Evolutionary conservation across 129 eudicot species (phyloP).

Genomic region (Glebionis coronaria): DNA sequence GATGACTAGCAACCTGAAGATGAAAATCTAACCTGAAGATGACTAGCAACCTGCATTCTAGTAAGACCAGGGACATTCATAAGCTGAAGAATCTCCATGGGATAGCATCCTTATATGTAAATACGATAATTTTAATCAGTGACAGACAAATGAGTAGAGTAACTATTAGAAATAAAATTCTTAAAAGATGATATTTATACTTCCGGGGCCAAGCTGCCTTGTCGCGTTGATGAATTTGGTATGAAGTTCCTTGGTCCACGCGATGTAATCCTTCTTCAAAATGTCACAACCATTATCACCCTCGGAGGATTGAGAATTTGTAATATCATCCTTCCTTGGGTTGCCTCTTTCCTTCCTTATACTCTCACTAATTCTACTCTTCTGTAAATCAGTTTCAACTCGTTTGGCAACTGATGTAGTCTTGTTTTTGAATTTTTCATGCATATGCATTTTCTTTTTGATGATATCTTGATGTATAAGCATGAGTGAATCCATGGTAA

Average conservation of each 20-base stretch:
- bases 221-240: constrained; percentile 25
- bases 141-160: neutral
- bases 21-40: constrained; percentile 29
- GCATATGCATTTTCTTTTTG: constrained; percentile 10
- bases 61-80: constrained; percentile 32
- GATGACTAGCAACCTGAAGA: too few relatives aligned
- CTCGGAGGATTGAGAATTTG: neutral
- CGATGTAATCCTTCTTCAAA: constrained; percentile 15
- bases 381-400: neutral
- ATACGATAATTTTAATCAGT: neutral
- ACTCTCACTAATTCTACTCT: neutral
- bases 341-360: constrained; percentile 1
- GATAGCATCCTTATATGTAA: constrained; percentile 18
- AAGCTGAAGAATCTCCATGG: constrained; percentile 23
- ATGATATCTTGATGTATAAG: constrained; percentile 23
- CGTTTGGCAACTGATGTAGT: neutral
- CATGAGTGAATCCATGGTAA: constrained; percentile 4
- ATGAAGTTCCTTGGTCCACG: constrained; percentile 41
- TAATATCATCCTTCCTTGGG: neutral
- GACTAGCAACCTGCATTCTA: constrained; percentile 33
- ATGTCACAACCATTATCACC: neutral
- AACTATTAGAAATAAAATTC: neutral
- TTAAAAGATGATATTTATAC: constrained; percentile 16
- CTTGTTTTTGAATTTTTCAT: neutral
- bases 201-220: constrained; percentile 30